A percentile compares a stretch with the other conserved stretches of the same genome.
phyloP scores from a whole-genome alignment of 1,284 basidiomycete species.

The Exobasidium rhododendri region DNA sequence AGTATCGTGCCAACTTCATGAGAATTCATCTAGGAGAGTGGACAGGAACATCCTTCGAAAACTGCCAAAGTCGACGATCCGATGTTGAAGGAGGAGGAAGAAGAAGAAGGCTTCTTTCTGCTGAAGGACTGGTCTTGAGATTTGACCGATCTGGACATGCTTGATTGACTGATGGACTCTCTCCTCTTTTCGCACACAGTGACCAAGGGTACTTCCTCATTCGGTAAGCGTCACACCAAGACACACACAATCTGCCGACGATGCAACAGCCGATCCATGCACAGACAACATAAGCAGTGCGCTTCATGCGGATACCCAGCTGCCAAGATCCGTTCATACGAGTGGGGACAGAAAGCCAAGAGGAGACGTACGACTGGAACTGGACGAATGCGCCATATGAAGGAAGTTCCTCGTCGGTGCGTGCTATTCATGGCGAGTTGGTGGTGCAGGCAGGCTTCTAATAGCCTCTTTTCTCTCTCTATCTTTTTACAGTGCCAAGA shows the following conservation, averaged over 20 bases:
- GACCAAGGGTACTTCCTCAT: constrained; percentile 53
- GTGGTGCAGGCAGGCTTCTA: not conserved
- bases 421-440: not conserved
- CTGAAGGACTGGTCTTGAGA: not conserved
- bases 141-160: not conserved
- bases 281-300: constrained; percentile 96
- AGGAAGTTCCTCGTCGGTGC: constrained; percentile 58
- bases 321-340: constrained; percentile 90
- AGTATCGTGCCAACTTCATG: constrained; percentile 28
- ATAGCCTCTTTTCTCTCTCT: not conserved
- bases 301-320: constrained; percentile 93
- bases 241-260: constrained; percentile 80
- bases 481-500: constrained; percentile 63
- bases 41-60: not conserved
- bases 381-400: constrained; percentile 92
- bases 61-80: not conserved
- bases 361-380: constrained; percentile 97
- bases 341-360: constrained; percentile 99
- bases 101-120: no score
- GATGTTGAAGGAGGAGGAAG: not conserved
- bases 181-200: not conserved
- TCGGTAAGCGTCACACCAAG: constrained; percentile 68
- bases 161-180: no score
- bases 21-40: no score
- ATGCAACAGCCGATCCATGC: constrained; percentile 87